Base-by-base conservation (phyloP, 2,329 filamentous ascomycete genomes). In the Rutstroemia sp. region DNA sequence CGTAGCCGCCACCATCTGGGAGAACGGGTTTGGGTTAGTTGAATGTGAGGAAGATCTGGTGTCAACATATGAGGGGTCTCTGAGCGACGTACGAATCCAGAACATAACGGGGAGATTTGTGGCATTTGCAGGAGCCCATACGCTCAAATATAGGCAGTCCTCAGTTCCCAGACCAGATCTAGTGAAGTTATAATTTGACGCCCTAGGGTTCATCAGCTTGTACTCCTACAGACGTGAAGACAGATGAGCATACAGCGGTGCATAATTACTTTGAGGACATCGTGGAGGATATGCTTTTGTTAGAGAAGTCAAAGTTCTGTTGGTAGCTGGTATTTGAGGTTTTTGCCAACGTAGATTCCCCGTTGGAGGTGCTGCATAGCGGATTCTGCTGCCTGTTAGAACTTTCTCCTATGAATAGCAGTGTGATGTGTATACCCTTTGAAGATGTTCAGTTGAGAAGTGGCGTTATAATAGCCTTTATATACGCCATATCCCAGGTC, bases 401-500 rank as follows among this genome's bases (percentile, higher is more conserved):
- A 19, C 2, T 5, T n/a, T 8, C 4, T 2, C n/a, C 8, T 6
- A 49, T 4, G 6, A n/a, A 23, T 19, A n/a, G 7, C 3, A 2
- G 6, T 14, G 4, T 47, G 30, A 9, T 19, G 19, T n/a, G 39
- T 58, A 48, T 68, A 75, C 75, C 76, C 75, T 64, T 72, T 75
- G 68, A 72, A 79, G 27, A 72, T 65, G 56, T 78, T 77, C 9
- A 78, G 50, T 2, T 69, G 68, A 9, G 66, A 71, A 0, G 69
- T 68, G 4, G 65, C 19, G 58, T 78, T 70, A 42, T 72, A 67
- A 37, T 65, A 68, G 9, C 76, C 77, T 58, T 73, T 65, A 58
- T 79, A 79, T 19, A 67, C 66, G 8, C 70, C 70, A 56, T 79
- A 79, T 8, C 71, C 75, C 1, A 78, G 63, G 59, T 78, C 71